Evolutionary conservation across 164 flowering plant species (phyloP), one percentile per base, ranked within the genome.

Genomic region (Vitis labrusca): DNA sequence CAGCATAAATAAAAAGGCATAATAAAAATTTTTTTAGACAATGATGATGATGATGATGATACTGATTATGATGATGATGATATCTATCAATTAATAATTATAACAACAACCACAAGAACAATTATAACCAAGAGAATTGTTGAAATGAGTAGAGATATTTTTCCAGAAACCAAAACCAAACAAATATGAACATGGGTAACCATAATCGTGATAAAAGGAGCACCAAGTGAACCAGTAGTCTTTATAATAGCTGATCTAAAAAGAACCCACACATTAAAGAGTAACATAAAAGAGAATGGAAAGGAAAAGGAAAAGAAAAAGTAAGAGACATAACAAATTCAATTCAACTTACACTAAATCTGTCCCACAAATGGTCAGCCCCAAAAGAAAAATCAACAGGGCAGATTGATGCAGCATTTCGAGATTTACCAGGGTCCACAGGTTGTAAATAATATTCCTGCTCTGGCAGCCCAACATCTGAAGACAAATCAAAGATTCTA

Each of bases 361-460:
- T 85, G 76, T 95, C 99, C 98, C 98, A 95, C 79, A 95, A 79
- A 72, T 95, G 99, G 59, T 90, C 87, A 44, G 85, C 86, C 51
- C 98, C 99, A 80, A 92, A 92, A 64, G 91, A 83, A 77, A 90
- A 92, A 74, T 84, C 92, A 51, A 85, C 96, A 55, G 97, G 90
- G 78, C 95, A 89, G 60, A 88, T 84, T 72, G 97, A 82, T 55
- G 89, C 80, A 63, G 92, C 93, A 73, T 71, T 88, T 48, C 74
- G 71, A 50, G 83, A 84, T 82, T 77, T 74, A 49, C 94, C 89
- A n/a, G 79, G 82, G 73, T 85, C 85, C 58, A 76, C 78, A 30
- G 97, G 97, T 81, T 92, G 97, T 63, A 94, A 79, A 80, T 88
- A 94, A 73, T 80, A 92, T 74, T 94, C 97, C 74, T 94, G 97